Evolutionary conservation across 2,329 filamentous ascomycete genomes (phyloP), one percentile per base, ranked within the genome.

Genomic region (Echinosphaeria canescens): DNA sequence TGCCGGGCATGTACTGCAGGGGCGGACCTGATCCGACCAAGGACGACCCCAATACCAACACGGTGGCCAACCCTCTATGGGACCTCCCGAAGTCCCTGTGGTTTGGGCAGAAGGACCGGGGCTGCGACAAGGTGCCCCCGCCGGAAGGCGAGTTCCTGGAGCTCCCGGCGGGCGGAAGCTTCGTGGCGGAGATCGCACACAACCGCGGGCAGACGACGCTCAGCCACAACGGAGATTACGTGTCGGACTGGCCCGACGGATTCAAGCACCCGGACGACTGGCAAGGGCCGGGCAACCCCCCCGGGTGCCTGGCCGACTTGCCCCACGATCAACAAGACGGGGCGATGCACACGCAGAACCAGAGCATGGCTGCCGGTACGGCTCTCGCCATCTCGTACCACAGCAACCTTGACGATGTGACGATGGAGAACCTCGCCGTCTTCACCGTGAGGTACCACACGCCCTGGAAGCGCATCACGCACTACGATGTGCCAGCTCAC

Each of bases 381-480:
- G 56, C 56, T 1, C 59, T 49, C 36, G 58, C 57, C 1, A 62
- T 62, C 27, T 54, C 51, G 14, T 62, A 62, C 32, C 42, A 57
- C 30, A 46, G 44, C 6, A 50, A 61, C n/a, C 36, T 59, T 13
- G 37, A 39, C 23, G 43, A 51, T 15, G 55, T 62, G 4, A 56
- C 48, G 4, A 51, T 58, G 43, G 53, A 59, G 24, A 60, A 61
- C 33, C 42, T 62, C n/a, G 54, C 53, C 3, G 54, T 63, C 4
- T 61, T 62, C 31, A 51, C 50, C 1, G 52, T 58, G 8, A 15
- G 17, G 22, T 16, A 23, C 23, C 30, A 23, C 22, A 29, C 31
- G 10, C 31, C 31, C 3, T 33, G 27, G 25, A 29, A 25, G 10
- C 25, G 31, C 3, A 13, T 27, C 11, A 17, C 28, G 15, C 17